Evolutionary conservation across 2,329 filamentous ascomycete genomes (phyloP), one percentile per base, ranked within the genome.

Genomic region (Leptodontidium sp.): DNA sequence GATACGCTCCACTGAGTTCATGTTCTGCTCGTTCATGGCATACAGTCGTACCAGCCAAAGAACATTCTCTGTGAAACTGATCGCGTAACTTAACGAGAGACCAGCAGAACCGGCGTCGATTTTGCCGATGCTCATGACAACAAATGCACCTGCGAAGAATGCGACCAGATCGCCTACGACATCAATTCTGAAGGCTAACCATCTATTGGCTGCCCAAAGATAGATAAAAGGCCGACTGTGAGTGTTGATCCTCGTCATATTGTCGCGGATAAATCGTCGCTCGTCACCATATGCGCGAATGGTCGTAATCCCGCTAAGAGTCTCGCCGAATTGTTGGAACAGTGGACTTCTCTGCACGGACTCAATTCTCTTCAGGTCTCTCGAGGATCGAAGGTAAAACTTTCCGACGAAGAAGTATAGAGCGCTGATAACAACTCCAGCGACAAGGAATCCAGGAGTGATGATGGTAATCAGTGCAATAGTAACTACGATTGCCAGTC

Each of bases 251-350:
- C 92, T 91, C 66, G 85, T 81, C 69, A 98, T 84, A 76, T 98
- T 99, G 77, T 99, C 95, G 24, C 94, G 88, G 73, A 98, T 93
- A 80, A 99, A 99, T 45, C 96, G 90, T 65, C 93, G 88, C 79
- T 98, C 94, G 75, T 98, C 95, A 45, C 95, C 94, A 76, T 98
- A 99, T 1, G 96, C 96, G 77, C 97, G 91, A 74, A 99, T 99
- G 0, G 96, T 99, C 2, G 95, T 97, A 80, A 99, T 96, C 35
- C 96, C 96, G 62, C 90, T 93, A 21, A 99, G 83, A 0, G 97
- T 98, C 82, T 99, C 96, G 71, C 96, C 95, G 74, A 99, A 99
- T 75, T 98, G 96, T 80, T 99, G 96, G 82, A 98, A 99, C 7
- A 99, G 84, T 1, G 96, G 96, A 79, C 94, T 98, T 77, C 95